phyloP scores from a whole-genome alignment of 805 yeast genomes.

The Candida morakotiae region DNA sequence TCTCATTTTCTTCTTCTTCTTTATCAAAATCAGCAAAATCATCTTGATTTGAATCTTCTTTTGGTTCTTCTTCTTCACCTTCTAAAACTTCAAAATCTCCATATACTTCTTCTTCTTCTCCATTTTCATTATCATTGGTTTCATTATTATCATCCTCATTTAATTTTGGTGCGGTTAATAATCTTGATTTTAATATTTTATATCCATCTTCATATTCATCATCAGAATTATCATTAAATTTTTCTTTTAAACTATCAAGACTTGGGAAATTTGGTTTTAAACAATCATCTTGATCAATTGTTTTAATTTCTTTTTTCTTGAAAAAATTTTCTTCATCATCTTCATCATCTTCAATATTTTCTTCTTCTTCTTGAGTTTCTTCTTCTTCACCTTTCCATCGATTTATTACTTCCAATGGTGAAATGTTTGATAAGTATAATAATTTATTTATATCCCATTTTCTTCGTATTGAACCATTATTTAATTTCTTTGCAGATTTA shows the following conservation, averaged over 20 bases:
- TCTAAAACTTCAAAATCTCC: slow-evolving; percentile 58
- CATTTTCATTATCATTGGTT: slow-evolving; percentile 26
- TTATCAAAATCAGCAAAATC: slow-evolving; percentile 56
- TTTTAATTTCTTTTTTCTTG: slow-evolving; percentile 38
- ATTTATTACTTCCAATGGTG: slow-evolving; percentile 65
- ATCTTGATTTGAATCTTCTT: slow-evolving; percentile 28
- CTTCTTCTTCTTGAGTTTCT: slow-evolving; percentile 38
- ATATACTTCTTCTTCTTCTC: slow-evolving; percentile 47
- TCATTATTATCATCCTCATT: slow-evolving; percentile 24
- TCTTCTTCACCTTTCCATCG: slow-evolving; percentile 63
- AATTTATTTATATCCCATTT: slow-evolving; percentile 79
- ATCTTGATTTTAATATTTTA: slow-evolving; percentile 40
- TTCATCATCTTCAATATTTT: slow-evolving; percentile 37
- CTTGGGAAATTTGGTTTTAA: slow-evolving; percentile 33
- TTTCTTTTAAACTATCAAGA: slow-evolving; percentile 40
- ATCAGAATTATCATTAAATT: slow-evolving; percentile 41
- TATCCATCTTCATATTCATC: slow-evolving; percentile 42
- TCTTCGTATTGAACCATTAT: slow-evolving; percentile 48
- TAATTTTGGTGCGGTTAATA: slow-evolving; percentile 50
- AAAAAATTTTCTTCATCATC: slow-evolving; percentile 50
- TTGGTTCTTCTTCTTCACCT: slow-evolving; percentile 24
- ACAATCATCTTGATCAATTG: slow-evolving; percentile 30
- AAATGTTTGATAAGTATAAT: slow-evolving; percentile 72
- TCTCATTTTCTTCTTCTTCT: slow-evolving; percentile 42
- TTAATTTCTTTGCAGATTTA: slow-evolving; percentile 56